phyloP scores from a whole-genome alignment of 441 rosid genomes.

The Erodium chrysanthum region DNA sequence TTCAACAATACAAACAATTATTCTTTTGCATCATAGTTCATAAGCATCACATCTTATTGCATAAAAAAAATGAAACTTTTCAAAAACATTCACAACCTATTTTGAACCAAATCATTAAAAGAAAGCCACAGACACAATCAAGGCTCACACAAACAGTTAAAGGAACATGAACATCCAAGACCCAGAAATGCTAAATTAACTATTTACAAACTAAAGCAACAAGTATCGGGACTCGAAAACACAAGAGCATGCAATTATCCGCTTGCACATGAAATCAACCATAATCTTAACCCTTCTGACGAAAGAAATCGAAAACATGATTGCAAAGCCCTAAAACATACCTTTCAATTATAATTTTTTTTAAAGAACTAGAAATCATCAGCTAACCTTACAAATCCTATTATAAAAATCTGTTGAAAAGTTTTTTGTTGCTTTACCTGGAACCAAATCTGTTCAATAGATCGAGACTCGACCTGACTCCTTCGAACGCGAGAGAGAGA shows the following conservation, averaged over 20 bases:
- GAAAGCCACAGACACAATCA: not conserved
- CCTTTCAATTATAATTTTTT: not conserved
- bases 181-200: not conserved
- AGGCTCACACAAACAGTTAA: too few species aligned
- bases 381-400: not conserved
- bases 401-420: not conserved
- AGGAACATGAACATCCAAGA: not conserved
- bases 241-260: not conserved
- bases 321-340: not conserved
- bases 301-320: constrained; percentile 3
- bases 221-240: not conserved
- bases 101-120: not conserved
- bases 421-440: not conserved
- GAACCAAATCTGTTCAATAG: not conserved
- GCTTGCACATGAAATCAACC: not conserved
- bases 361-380: not conserved
- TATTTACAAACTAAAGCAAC: not conserved
- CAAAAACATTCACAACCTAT: not conserved
- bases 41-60: not conserved
- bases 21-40: not conserved
- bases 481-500: not conserved
- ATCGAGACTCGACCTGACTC: not conserved
- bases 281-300: not conserved
- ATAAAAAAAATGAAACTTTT: not conserved
- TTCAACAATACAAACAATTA: not conserved